phyloP scores from a whole-genome alignment of 805 yeast genomes.

The Starmerella sp. region DNA sequence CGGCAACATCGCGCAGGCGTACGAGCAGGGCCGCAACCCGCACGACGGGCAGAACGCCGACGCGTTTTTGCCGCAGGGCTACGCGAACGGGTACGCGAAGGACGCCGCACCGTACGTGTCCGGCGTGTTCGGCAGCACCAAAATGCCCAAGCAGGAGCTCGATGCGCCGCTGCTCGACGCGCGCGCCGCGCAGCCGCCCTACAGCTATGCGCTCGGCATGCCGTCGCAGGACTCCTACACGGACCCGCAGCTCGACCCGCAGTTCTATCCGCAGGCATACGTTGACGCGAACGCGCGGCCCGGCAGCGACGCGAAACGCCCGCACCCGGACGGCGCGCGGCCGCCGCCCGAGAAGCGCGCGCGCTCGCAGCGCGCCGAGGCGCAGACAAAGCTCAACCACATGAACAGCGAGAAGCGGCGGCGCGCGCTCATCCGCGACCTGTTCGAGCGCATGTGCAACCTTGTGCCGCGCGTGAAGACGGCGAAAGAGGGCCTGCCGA shows the following conservation, averaged over 20 bases:
- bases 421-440: slow-evolving; percentile 31
- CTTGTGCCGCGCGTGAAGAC: slow-evolving; percentile 28
- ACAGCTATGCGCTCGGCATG: background rate
- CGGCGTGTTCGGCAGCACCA: background rate
- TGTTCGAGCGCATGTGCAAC: slow-evolving; percentile 30
- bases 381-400: slow-evolving; percentile 28
- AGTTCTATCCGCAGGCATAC: background rate
- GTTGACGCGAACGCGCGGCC: background rate
- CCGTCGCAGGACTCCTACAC: background rate
- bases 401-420: slow-evolving; percentile 33
- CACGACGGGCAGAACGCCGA: too few species aligned
- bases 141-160: background rate
- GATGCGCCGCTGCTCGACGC: too few species aligned
- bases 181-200: background rate
- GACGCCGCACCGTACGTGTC: background rate
- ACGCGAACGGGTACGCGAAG: background rate
- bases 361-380: background rate
- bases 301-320: background rate
- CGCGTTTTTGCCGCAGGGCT: background rate
- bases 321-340: background rate
- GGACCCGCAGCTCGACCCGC: background rate
- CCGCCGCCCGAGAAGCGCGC: background rate
- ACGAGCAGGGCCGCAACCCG: background rate
- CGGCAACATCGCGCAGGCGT: background rate
- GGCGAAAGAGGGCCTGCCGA: slow-evolving; percentile 19